Evolutionary conservation across 106 monocot genomes (phyloP).

Genomic region (Alisma plantagoaquatica): DNA sequence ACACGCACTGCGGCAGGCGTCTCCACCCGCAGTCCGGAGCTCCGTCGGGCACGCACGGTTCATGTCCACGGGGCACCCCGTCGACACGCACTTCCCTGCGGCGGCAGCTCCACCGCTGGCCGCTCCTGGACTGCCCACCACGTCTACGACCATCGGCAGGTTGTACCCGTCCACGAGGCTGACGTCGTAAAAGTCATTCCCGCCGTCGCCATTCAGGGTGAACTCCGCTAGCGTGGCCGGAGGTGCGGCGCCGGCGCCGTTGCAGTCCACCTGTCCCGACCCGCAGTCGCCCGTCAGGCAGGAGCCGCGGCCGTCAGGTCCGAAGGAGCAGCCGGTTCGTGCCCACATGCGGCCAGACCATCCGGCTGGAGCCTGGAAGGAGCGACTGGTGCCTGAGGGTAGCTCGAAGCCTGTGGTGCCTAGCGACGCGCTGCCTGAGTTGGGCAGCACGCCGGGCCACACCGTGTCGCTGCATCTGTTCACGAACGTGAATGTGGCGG

Average conservation of each 20-base stretch:
- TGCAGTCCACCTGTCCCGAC: constrained; percentile 39
- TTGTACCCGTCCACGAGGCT: constrained; percentile 89
- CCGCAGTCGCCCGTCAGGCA: constrained; percentile 81
- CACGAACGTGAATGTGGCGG: constrained; percentile 16
- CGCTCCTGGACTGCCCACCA: too few species aligned
- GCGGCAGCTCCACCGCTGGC: constrained; percentile 22
- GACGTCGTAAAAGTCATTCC: constrained; percentile 66
- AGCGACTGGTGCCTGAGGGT: constrained; percentile 1
- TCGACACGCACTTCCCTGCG: constrained; percentile 20
- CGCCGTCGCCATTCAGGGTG: constrained; percentile 25
- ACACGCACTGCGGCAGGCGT: too few species aligned
- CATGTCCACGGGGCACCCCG: constrained; percentile 34
- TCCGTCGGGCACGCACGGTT: constrained; percentile 30
- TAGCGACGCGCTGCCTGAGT: constrained; percentile 21
- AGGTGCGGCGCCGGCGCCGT: constrained; percentile 49
- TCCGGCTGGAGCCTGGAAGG: constrained; percentile 30
- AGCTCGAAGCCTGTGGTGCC: constrained; percentile 43
- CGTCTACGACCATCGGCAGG: constrained; percentile 38
- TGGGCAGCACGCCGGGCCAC: constrained; percentile 54
- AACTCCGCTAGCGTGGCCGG: constrained; percentile 65
- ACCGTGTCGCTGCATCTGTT: constrained; percentile 30
- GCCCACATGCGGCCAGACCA: constrained; percentile 86
- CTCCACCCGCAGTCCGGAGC: constrained; percentile 9
- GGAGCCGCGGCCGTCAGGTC: constrained; percentile 22
- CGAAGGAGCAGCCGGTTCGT: constrained; percentile 46